A percentile compares a stretch with the other conserved stretches of the same genome.
phyloP scores from a whole-genome alignment of 2,329 filamentous ascomycete genomes.

The Blastomyces gilchristii region DNA sequence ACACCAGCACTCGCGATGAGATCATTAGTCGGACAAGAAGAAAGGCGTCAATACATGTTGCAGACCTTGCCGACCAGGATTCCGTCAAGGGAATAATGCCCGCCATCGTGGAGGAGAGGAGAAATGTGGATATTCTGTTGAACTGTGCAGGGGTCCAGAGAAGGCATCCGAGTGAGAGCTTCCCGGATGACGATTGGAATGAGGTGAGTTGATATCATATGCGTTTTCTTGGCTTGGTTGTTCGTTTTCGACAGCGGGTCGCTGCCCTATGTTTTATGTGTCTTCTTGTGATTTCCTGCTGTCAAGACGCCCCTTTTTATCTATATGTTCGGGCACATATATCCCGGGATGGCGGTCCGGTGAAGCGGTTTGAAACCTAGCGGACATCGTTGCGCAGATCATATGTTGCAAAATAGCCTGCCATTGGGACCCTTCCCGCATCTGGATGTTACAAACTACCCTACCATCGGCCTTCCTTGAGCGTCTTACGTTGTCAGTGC shows the following conservation, averaged over 20 bases:
- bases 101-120: constrained; percentile 30
- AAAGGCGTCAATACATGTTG: constrained; percentile 35
- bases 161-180: constrained; percentile 62
- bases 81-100: constrained; percentile 34
- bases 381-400: not conserved
- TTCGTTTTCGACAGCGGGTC: no score
- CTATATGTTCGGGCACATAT: not conserved
- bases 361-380: not conserved
- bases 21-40: constrained; percentile 31
- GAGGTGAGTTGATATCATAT: constrained; percentile 36
- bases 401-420: not conserved
- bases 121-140: constrained; percentile 64
- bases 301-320: not conserved
- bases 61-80: constrained; percentile 35
- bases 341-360: not conserved
- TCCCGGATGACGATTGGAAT: constrained; percentile 68
- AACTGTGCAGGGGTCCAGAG: constrained; percentile 83
- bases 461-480: not conserved
- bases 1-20: constrained; percentile 35
- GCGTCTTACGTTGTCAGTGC: not conserved
- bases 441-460: not conserved
- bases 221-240: not conserved
- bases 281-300: not conserved
- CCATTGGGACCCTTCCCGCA: not conserved
- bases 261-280: not conserved